Evolutionary conservation across 306 rosid genomes (phyloP).

Genomic region (Rosa rugosa): DNA sequence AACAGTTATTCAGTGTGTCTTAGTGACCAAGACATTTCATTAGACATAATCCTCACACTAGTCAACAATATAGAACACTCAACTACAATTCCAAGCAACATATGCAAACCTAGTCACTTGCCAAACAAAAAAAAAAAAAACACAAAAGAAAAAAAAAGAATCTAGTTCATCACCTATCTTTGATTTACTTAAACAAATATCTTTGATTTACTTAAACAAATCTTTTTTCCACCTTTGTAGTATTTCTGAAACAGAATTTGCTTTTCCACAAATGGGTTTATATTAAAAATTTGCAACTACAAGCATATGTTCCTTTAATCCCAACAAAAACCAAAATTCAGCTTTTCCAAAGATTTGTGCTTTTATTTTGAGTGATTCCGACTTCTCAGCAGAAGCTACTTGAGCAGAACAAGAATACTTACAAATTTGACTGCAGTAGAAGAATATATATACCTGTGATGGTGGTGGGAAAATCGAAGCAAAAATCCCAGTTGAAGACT

Average conservation of each 20-base stretch:
- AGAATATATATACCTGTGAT: constrained; percentile 26
- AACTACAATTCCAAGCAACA: not conserved
- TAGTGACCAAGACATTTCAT: not conserved
- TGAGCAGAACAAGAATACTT: not conserved
- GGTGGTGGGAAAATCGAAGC: constrained; percentile 51
- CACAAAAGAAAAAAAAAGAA: not conserved
- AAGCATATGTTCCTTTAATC: not conserved
- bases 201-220: not conserved
- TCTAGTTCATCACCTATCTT: not conserved
- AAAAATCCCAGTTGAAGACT: constrained; percentile 40
- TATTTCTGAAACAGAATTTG: not conserved
- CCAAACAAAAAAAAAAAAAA: not conserved
- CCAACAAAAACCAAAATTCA: constrained; percentile 8
- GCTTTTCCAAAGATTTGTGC: constrained; percentile 4
- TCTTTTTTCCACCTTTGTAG: too few species aligned
- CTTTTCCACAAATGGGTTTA: not conserved
- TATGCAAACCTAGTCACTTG: not conserved
- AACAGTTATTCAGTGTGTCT: not conserved
- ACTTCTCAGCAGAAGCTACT: not conserved
- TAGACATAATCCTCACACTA: not conserved
- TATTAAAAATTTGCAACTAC: not conserved
- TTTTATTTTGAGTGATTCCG: not conserved
- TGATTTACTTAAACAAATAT: not conserved
- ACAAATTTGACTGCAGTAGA: not conserved
- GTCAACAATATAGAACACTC: not conserved